Evolutionary conservation across 306 rosid genomes (phyloP), one percentile per base, ranked within the genome.

Genomic region (Ziziphus jujuba): DNA sequence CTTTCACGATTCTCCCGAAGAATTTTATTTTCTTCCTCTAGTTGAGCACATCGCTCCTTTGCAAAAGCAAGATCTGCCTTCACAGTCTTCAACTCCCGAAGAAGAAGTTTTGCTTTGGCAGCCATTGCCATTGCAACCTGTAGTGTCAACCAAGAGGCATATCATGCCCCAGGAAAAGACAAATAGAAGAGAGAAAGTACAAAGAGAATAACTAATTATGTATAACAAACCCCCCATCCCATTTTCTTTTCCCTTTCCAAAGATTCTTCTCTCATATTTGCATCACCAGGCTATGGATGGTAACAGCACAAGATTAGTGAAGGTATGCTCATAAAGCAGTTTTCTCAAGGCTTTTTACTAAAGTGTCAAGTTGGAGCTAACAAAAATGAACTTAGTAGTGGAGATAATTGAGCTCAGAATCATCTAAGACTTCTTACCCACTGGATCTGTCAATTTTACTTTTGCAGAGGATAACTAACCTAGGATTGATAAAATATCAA

Each of bases 71-170:
- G 78, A 80, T 93, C 98, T 63, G 97, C 97, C 79, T 93, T 93
- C 57, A 93, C 86, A 72, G 98, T 93, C 84, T 93, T 93, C 83
- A 93, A 81, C 90, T 93, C 98, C 70, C 97, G 93, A 75, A 93
- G 97, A 61, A 90, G 96, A 33, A 93, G 84, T 77, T 93, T 93
- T 66, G 98, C 98, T 88, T 93, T 90, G 35, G 98, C 96, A 76
- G 98, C 98, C 98, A 93, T 93, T 58, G 98, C 98, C 98, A 93
- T 93, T 48, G 98, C 96, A 83, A 93, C 98, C 98, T 93, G 90
- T 48, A 51, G 65, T 40, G 74, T 28, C 56, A 61, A 56, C 56
- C 75, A 69, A 67, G 74, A 54, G 70, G 56, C 45, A 70, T 80
- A 89, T 43, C 28, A 72, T 55, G 71, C 72, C 68, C 60, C 72